Base-by-base conservation (phyloP, 108 stramenopile species). In the Skeletonema menzelii region DNA sequence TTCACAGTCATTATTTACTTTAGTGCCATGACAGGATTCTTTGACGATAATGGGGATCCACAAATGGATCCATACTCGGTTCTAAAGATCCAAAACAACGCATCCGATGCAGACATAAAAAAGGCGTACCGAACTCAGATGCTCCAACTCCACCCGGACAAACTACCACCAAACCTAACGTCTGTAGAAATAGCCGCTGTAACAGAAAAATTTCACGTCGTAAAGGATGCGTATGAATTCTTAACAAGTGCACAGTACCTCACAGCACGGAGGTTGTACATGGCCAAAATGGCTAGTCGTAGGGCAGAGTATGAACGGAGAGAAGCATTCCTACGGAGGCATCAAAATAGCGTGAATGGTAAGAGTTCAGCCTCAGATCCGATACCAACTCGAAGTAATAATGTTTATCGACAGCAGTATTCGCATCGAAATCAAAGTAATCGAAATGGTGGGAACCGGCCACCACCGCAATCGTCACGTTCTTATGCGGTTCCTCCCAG, bases 221-320 rank as follows among this genome's bases (percentile, higher is more conserved):
- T 77, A 69, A 77, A 77, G 31, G 76, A 77, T 47, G 76, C 76
- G 30, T 77, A 77, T 46, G 76, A 77, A 60, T 77, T 77, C 38
- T 58, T 77, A 35, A 70, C 42, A 4, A 77, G 42, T 49, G 67
- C 76, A 20, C 38, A 69, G 11, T 69, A 77, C 37, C 56, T 77
- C 17, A 64, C 76, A 44, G 69, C 63, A 46, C 62, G 76, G 5
- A 34, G 76, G 28, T 28, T 77, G 19, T 77, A 77, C 63, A 62
- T 44, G 63, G 63, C 76, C 31, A 77, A 70, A 57, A 60, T 77
- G 63, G 76, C 76, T 27, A 59, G 56, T 19, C 47, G 56, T 19
- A 53, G 76, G 20, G 76, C 76, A 26, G 76, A 70, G 27, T 70
- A 77, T 37, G 76, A 77, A 49, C 47, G 76, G 22, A 56, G 76